phyloP scores from a whole-genome alignment of 371 early-diverging fungal genomes.

The Neoconidiobolus thromboides region DNA sequence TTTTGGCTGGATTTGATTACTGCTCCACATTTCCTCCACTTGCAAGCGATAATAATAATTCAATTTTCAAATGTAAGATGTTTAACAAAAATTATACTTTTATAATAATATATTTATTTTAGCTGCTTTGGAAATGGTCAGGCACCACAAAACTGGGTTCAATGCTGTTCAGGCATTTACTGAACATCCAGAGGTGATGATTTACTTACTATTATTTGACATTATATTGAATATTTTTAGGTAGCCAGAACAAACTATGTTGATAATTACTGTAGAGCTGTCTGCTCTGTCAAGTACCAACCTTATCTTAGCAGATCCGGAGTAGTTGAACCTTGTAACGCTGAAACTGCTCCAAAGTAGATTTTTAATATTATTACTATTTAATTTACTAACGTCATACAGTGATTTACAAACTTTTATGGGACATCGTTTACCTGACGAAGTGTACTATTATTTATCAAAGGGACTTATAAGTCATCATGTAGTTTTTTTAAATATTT shows the following conservation, averaged over 20 bases:
- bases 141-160: conserved; percentile 48
- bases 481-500: conserved; percentile 9
- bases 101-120: neutral
- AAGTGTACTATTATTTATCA: conserved; percentile 48
- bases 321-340: conserved; percentile 42
- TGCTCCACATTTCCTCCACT: conserved; percentile 54
- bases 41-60: conserved; percentile 23
- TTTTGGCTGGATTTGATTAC: conserved; percentile 62
- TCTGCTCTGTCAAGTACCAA: conserved; percentile 53
- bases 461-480: conserved; percentile 49
- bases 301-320: conserved; percentile 48
- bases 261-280: conserved; percentile 48
- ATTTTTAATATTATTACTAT: neutral
- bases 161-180: conserved; percentile 45
- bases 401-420: conserved; percentile 69
- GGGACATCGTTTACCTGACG: conserved; percentile 57
- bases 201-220: neutral
- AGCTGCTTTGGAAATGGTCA: conserved; percentile 32
- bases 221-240: neutral
- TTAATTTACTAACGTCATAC: conserved; percentile 6
- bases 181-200: conserved; percentile 21
- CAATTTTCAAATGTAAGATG: conserved; percentile 33
- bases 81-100: neutral
- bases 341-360: conserved; percentile 29
- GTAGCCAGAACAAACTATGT: conserved; percentile 31